Evolutionary conservation across 2,329 filamentous ascomycete genomes (phyloP).

Genomic region (Colletotrichum sidae): DNA sequence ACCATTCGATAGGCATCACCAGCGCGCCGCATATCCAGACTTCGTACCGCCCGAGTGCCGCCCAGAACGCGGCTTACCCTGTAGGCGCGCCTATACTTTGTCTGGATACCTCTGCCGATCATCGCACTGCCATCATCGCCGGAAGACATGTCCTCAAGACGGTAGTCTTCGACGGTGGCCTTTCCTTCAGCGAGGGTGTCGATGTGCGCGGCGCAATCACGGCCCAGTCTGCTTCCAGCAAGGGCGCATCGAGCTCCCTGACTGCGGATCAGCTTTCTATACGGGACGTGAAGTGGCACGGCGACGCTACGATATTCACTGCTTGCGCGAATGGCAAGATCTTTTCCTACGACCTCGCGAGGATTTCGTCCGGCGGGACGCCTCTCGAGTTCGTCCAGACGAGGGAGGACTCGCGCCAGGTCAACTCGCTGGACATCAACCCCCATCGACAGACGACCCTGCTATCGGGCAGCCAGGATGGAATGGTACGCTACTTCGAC

Average conservation of each 20-base stretch:
- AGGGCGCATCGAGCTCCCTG: constrained; percentile 50
- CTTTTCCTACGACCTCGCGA: constrained; percentile 71
- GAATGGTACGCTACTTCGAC: constrained; percentile 72
- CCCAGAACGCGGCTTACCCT: constrained; percentile 66
- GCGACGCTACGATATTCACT: constrained; percentile 68
- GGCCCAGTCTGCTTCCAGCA: constrained; percentile 58
- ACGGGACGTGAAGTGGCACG: constrained; percentile 70
- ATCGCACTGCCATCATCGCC: constrained; percentile 66
- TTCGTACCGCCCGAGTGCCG: constrained; percentile 63
- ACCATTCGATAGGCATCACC: constrained; percentile 56
- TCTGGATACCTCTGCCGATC: constrained; percentile 69
- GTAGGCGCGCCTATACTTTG: constrained; percentile 66
- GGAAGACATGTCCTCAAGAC: constrained; percentile 72
- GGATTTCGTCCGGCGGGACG: constrained; percentile 56
- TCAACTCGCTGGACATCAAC: constrained; percentile 73
- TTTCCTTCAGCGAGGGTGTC: constrained; percentile 65
- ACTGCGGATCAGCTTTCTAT: constrained; percentile 70
- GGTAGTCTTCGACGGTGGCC: constrained; percentile 62
- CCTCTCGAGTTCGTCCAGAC: constrained; percentile 68
- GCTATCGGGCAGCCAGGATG: constrained; percentile 73
- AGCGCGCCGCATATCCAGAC: constrained; percentile 54
- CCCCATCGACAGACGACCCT: constrained; percentile 68
- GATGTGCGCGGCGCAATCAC: constrained; percentile 69
- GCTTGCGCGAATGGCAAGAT: constrained; percentile 74
- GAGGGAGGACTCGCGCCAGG: constrained; percentile 71